A percentile compares a stretch with the other conserved stretches of the same genome.
Conservation (phyloP, 1,139 yeast species). For the Geotrichum europaeum region DNA sequence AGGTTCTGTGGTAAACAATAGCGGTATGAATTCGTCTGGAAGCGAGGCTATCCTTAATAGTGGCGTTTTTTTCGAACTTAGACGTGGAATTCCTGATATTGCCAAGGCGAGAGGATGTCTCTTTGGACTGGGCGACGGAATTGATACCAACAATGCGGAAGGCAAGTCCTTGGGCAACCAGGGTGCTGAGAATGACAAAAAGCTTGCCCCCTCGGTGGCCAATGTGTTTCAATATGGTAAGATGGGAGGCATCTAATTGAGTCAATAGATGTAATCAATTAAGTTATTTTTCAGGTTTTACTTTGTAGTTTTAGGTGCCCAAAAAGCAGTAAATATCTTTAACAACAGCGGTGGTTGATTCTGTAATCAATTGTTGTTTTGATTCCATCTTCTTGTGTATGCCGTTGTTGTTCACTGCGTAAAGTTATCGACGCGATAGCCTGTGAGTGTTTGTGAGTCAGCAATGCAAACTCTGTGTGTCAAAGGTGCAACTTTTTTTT, state of each 20-base stretch:
- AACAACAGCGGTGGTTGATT: too few relatives aligned
- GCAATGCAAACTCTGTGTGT: background rate
- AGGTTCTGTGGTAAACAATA: slow-evolving; percentile 25
- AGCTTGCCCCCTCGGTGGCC: slow-evolving; percentile 26
- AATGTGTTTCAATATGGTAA: slow-evolving; percentile 32
- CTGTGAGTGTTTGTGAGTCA: slow-evolving; percentile 10
- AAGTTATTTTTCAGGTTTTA: background rate
- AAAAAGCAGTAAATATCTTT: too few relatives aligned
- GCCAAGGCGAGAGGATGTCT: slow-evolving; percentile 30
- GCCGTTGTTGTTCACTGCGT: background rate
- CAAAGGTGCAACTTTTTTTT: background rate
- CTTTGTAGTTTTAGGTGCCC: background rate
- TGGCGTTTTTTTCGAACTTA: slow-evolving; percentile 46
- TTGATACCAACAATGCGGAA: slow-evolving; percentile 20
- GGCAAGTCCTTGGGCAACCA: background rate
- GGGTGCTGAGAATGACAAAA: slow-evolving; percentile 12
- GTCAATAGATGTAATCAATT: background rate
- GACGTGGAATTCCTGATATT: slow-evolving; percentile 36
- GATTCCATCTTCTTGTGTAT: background rate
- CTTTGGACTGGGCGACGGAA: slow-evolving; percentile 36
- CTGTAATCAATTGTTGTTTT: background rate
- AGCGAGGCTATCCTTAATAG: slow-evolving; percentile 48
- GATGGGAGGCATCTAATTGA: slow-evolving; percentile 29
- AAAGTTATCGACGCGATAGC: background rate
- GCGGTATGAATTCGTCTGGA: slow-evolving; percentile 43